Evolutionary conservation across 2,329 filamentous ascomycete genomes (phyloP).

Genomic region (Fusarium proliferatum): DNA sequence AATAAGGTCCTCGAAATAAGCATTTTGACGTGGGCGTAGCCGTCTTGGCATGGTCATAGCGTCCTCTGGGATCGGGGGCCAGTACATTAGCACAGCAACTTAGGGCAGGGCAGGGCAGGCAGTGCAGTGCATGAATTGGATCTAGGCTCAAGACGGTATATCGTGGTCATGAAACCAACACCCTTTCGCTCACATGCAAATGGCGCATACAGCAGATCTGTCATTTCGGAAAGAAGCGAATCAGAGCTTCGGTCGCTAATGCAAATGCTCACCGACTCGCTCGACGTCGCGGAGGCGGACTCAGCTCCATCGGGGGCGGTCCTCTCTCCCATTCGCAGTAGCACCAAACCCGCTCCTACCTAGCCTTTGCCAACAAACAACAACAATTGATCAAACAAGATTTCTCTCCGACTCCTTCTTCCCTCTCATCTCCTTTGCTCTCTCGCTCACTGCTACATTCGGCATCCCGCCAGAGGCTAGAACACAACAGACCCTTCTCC

Average conservation of each 20-base stretch:
- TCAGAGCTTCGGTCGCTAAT: neutral
- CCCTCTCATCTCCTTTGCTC: neutral
- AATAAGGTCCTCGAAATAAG: constrained; percentile 29
- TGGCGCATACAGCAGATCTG: constrained; percentile 2
- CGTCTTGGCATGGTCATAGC: constrained; percentile 38
- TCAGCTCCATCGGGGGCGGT: neutral
- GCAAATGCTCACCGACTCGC: constrained; percentile 15
- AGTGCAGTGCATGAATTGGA: constrained; percentile 13
- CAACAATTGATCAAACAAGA: neutral
- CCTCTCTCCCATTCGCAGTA: neutral
- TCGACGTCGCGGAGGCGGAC: neutral
- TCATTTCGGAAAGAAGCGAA: constrained; percentile 3
- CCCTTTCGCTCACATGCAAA: constrained; percentile 1
- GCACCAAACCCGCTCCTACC: neutral
- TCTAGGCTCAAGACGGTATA: constrained; percentile 2
- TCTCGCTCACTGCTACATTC: neutral
- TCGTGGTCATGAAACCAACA: constrained; percentile 2
- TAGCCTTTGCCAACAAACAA: neutral
- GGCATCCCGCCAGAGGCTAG: neutral
- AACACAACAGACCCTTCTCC: neutral
- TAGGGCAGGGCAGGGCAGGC: constrained; percentile 16
- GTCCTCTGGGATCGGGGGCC: constrained; percentile 18
- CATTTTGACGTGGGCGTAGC: constrained; percentile 37
- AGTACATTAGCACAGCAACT: neutral
- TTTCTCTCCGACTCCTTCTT: neutral